A percentile compares a stretch with the other conserved stretches of the same genome.
Conservation (phyloP, 2,329 filamentous ascomycete species). For the Rutstroemia sydowiana region DNA sequence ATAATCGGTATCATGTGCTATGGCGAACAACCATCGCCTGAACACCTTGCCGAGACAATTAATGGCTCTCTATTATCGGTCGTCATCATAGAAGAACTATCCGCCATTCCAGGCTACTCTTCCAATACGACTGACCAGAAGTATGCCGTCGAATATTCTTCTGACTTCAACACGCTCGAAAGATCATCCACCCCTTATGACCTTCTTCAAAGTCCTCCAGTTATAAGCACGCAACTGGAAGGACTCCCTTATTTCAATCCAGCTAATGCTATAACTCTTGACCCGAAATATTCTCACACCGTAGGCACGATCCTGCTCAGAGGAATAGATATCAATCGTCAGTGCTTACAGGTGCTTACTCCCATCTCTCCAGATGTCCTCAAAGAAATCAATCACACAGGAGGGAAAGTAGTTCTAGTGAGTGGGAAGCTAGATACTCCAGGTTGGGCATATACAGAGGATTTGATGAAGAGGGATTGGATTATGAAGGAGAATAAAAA, state of each 20-base stretch:
- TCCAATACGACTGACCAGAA: neutral
- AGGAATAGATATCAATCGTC: slow-evolving; percentile 51
- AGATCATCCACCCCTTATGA: slow-evolving; percentile 9
- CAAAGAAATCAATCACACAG: slow-evolving; percentile 34
- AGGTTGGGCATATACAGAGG: slow-evolving; percentile 63
- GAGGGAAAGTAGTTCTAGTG: slow-evolving; percentile 52
- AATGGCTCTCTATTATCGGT: slow-evolving; percentile 65
- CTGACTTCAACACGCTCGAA: neutral
- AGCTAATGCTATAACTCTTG: slow-evolving; percentile 44
- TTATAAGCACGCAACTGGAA: slow-evolving; percentile 40
- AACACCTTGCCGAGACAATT: slow-evolving; percentile 55
- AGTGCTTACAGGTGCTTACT: slow-evolving; percentile 57
- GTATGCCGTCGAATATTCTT: neutral
- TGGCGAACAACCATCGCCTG: slow-evolving; percentile 52
- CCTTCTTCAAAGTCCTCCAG: slow-evolving; percentile 12
- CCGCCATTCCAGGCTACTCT: slow-evolving; percentile 39
- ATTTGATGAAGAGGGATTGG: slow-evolving; percentile 37
- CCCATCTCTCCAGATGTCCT: slow-evolving; percentile 43
- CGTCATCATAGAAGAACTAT: slow-evolving; percentile 48
- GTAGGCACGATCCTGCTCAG: slow-evolving; percentile 64
- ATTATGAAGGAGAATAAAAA: slow-evolving; percentile 12
- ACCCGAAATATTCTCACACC: slow-evolving; percentile 51
- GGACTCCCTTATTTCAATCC: slow-evolving; percentile 57
- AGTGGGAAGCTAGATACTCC: slow-evolving; percentile 62
- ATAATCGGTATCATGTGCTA: slow-evolving; percentile 63